Percentiles rank a stretch among this genome's conserved stretches.
phyloP scores from a whole-genome alignment of 768 basidiomycete species.

The Tephrocybe rancida region DNA sequence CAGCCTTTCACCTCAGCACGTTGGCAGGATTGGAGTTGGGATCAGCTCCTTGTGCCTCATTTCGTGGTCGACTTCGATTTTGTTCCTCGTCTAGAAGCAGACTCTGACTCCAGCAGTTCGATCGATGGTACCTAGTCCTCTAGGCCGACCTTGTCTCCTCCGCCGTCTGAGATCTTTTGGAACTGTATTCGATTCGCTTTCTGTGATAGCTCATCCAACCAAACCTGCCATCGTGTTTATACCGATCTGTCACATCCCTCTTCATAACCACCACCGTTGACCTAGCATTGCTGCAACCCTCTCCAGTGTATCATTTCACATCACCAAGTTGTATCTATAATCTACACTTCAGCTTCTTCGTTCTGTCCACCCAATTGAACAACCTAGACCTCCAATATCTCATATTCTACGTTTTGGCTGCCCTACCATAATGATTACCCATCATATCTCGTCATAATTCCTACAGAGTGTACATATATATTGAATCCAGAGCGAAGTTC shows the following conservation, averaged over 20 bases:
- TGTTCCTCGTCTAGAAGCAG: neutral
- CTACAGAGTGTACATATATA: too few species aligned
- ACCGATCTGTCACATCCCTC: too few species aligned
- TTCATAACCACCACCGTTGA: neutral
- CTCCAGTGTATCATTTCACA: neutral
- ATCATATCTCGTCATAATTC: too few species aligned
- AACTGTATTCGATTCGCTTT: too few species aligned
- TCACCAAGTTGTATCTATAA: slow-evolving; percentile 3
- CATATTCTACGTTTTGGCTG: too few species aligned
- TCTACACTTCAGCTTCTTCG: neutral
- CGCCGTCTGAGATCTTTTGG: neutral
- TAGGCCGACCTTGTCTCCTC: neutral
- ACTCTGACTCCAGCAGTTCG: slow-evolving; percentile 2
- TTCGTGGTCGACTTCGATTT: slow-evolving; percentile 21
- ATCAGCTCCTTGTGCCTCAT: slow-evolving; percentile 37
- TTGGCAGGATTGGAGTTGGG: slow-evolving; percentile 49
- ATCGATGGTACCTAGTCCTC: neutral
- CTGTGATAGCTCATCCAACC: too few species aligned
- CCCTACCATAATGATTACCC: too few species aligned
- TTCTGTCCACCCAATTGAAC: too few species aligned
- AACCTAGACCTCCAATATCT: too few species aligned
- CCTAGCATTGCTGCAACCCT: neutral
- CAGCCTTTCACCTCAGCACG: slow-evolving; percentile 16
- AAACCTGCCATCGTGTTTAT: too few species aligned
- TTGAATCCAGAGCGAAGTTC: too few species aligned